Base-by-base conservation (phyloP, 2,329 filamentous ascomycete species). In the Penicillium vulpinum region DNA sequence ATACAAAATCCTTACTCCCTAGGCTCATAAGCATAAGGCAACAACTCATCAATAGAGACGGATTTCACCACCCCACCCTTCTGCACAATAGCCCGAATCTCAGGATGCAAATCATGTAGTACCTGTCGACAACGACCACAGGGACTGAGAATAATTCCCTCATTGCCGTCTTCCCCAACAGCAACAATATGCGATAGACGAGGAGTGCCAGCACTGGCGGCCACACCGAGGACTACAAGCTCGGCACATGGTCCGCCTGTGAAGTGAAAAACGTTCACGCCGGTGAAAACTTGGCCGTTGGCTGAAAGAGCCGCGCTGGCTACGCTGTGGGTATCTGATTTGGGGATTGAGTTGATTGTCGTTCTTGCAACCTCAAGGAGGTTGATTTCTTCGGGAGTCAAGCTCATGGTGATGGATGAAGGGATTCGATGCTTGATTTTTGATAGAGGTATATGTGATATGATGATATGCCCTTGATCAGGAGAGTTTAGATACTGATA, bases 161-260 rank as follows among this genome's bases (percentile, higher is more conserved):
- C 61, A 10, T 62, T 52, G 26, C 60, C 55, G 13, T 64, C 56
- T 44, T 67, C 66, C 11, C 48, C 66, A 11, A 69, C 54, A 0
- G 66, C 65, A 26, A 70, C 68, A 21, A 70, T 67, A 48, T 66
- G 60, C 4, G 62, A 69, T 21, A 70, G 53, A 28, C 57, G 51
- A 24, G 48, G 36, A 5, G 53, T 58, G 9, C 62, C 66, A 2
- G 65, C 67, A 2, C 60, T 61, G 0, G 68, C 68, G 1, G 67
- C 68, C 18, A 57, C 59, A 7, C 68, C 68, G 22, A 71, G 55
- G 11, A 65, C 64, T 18, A 70, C 68, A 11, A 70, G 62, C 40
- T 70, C 67, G 10, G 68, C 68, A 54, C 68, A 71, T 21, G 68
- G 68, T 2, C 68, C 67, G n/a, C 68, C 67, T 0, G 62, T 70